A percentile compares a stretch with the other conserved stretches of the same genome.
phyloP scores from a whole-genome alignment of 164 flowering plant genomes.

The Dillenia turbinata region DNA sequence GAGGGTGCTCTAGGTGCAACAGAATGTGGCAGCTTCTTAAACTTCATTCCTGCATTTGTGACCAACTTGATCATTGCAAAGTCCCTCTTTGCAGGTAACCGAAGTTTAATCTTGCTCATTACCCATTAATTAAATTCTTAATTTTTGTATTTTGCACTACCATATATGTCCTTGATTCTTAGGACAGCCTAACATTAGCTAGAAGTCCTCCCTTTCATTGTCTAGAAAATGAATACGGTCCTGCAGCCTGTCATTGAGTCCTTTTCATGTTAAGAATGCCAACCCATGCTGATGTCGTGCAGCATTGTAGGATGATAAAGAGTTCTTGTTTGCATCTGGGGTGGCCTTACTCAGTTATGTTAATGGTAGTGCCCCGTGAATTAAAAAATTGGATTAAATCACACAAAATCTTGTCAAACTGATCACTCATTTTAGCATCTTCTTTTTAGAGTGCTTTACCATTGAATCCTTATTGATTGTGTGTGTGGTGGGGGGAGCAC shows the following conservation, averaged over 20 bases:
- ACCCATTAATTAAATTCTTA: background rate
- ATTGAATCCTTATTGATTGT: too few species aligned
- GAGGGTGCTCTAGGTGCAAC: conserved; percentile 77
- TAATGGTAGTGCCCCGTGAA: too few species aligned
- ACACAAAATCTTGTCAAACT: too few species aligned
- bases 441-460: too few species aligned
- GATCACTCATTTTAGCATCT: too few species aligned
- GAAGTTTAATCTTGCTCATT: background rate
- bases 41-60: conserved; percentile 79
- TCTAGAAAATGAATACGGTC: background rate
- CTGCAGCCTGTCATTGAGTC: background rate
- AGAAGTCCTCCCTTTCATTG: background rate
- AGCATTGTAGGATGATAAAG: too few species aligned
- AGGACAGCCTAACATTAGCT: too few species aligned
- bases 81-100: conserved; percentile 95
- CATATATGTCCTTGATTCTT: background rate
- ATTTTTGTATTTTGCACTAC: background rate
- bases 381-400: too few species aligned
- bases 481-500: too few species aligned
- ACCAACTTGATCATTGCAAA: conserved; percentile 57
- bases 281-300: too few species aligned
- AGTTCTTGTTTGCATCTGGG: too few species aligned
- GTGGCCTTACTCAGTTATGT: too few species aligned
- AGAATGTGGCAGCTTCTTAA: conserved; percentile 94
- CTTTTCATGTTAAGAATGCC: background rate